Evolutionary conservation across 306 rosid species (phyloP), one percentile per base, ranked within the genome.

Genomic region (Sphenostylis stenocarpa): DNA sequence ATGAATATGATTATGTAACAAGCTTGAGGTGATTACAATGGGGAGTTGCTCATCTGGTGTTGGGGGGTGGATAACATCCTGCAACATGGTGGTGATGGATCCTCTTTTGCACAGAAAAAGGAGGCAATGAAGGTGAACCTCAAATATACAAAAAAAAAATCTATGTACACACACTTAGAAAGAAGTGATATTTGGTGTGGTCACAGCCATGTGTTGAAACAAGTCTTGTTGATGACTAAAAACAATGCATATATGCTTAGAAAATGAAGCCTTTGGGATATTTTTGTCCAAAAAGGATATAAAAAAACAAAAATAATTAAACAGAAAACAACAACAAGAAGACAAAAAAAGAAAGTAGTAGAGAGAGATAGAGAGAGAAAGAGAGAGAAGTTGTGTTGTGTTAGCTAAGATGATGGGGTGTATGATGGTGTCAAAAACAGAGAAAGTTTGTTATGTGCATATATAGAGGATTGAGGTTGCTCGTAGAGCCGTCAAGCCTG

Each of bases 51-150:
- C 89, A 23, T 77, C 69, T 69, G 83, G 81, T 17, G 73, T 71
- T 74, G 84, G 79, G 20, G 86, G 87, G 44, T 76, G 86, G 77
- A 85, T 85, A 64, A 88, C 90, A 81, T 89, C 91, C 76, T 85
- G 87, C 89, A 87, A 81, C 96, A 87, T 91, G 80, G 44, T 84
- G 85, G 26, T 69, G 62, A 39, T 24, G 58, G 20, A 65, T 19
- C 28, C 51, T 65, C 19, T 65, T 65, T 34, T n/a, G 69, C 47
- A 33, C 26, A 33, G 47, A 63, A 41, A 38, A 62, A 33, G 45
- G 36, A 57, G 64, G 64, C 6, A 57, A 57, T 12, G 17, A 57
- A 57, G 64, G 33, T 5, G 36, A 57, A 14, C 34, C 63, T 11
- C 63, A 56, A 56, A 56, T 56, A 24, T 56, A n/a, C n/a, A 1